These are phyloP conservation scores for Fusarium chaquense DNA, from an alignment of 2,329 filamentous ascomycete genomes.

Conservation along the genomic window DNA sequence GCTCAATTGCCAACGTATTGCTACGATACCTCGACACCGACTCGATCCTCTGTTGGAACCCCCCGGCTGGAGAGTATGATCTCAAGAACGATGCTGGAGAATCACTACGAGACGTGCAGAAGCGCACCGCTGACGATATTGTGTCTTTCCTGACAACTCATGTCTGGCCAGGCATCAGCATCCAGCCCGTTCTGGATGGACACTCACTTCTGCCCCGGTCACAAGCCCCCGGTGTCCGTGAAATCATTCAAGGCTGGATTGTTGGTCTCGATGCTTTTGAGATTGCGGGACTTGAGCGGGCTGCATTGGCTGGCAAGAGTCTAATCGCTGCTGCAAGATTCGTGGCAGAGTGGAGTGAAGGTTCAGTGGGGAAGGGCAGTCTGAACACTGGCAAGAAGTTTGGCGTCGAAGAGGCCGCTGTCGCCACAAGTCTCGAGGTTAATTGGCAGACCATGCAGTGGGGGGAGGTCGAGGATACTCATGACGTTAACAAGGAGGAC, in stretches of 20 bases:
- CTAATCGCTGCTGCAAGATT: conserved; percentile 81
- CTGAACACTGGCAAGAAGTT: conserved; percentile 61
- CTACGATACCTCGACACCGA: conserved; percentile 94
- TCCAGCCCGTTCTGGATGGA: conserved; percentile 82
- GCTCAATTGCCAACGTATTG: conserved; percentile 73
- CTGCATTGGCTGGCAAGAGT: conserved; percentile 87
- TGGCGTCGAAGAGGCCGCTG: conserved; percentile 84
- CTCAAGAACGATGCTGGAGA: conserved; percentile 61
- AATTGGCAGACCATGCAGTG: conserved; percentile 90
- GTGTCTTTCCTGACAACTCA: conserved; percentile 76
- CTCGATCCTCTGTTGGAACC: conserved; percentile 89
- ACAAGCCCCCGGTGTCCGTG: conserved; percentile 80
- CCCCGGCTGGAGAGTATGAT: conserved; percentile 63
- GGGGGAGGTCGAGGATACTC: conserved; percentile 98
- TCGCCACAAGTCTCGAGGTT: conserved; percentile 84
- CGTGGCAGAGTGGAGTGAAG: conserved; percentile 88
- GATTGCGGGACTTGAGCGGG: conserved; percentile 87
- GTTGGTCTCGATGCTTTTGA: conserved; percentile 79
- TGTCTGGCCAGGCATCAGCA: conserved; percentile 86
- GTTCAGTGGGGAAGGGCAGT: conserved; percentile 66
- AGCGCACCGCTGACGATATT: conserved; percentile 75
- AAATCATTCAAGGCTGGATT: conserved; percentile 84
- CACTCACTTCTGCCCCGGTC: conserved; percentile 79
- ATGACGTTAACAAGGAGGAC: conserved; percentile 96
- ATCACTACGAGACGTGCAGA: conserved; percentile 79